Percentiles rank a stretch among this genome's conserved stretches.
Conservation (phyloP, 2,329 filamentous ascomycete species). For the Fusarium sp. region DNA sequence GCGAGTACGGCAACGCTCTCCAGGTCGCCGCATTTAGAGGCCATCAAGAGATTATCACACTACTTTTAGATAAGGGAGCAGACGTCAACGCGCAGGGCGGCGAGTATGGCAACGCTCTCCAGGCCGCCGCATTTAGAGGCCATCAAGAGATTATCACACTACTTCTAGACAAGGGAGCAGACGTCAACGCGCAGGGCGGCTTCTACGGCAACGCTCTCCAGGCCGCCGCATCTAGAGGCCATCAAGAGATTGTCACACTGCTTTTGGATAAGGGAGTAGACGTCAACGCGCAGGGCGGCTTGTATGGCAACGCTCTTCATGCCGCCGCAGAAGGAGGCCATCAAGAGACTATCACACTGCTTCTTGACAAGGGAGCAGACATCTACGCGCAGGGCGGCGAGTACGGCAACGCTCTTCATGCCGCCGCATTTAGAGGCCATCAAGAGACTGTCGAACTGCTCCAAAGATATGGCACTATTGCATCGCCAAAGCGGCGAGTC, state of each 20-base stretch:
- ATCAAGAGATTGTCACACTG: constrained; percentile 5
- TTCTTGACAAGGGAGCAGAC: constrained; percentile 25
- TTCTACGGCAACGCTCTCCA: constrained; percentile 31
- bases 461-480: no score
- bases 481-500: no score
- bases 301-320: constrained; percentile 31
- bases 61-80: constrained; percentile 23
- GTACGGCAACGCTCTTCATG: constrained; percentile 33
- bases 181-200: constrained; percentile 14
- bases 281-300: constrained; percentile 10
- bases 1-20: constrained; percentile 29
- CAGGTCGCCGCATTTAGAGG: constrained; percentile 26
- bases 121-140: constrained; percentile 27
- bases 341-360: constrained; percentile 1
- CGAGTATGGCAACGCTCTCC: constrained; percentile 30
- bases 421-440: constrained; percentile 25
- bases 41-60: constrained; percentile 4
- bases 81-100: constrained; percentile 14
- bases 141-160: constrained; percentile 4
- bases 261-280: constrained; percentile 24
- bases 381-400: constrained; percentile 7
- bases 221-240: constrained; percentile 25
- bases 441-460: no score
- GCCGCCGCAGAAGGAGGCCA: constrained; percentile 26
- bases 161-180: constrained; percentile 24